Evolutionary conservation across 352 stramenopile genomes (phyloP).

Genomic region (Globisporangium canariense): DNA sequence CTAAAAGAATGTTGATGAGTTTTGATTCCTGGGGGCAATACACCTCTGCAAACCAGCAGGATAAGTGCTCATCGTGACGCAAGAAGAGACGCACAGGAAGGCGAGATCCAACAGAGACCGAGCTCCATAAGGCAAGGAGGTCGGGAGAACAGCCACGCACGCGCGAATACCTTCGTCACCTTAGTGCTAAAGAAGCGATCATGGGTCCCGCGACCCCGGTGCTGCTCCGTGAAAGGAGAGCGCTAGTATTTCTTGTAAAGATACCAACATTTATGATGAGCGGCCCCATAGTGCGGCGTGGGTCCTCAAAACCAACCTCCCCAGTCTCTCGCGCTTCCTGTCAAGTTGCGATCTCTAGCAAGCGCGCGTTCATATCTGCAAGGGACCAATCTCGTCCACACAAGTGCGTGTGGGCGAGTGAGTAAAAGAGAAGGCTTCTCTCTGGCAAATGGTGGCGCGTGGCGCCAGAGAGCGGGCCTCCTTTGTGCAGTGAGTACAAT

Average conservation of each 20-base stretch:
- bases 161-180: conserved; percentile 66
- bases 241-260: conserved; percentile 46
- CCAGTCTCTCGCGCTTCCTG: neutral
- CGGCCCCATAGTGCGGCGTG: conserved; percentile 8
- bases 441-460: conserved; percentile 1
- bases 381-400: conserved; percentile 8
- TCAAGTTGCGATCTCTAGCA: neutral
- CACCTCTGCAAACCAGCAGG: conserved; percentile 25
- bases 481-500: conserved; percentile 13
- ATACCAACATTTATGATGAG: neutral
- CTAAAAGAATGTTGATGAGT: conserved; percentile 33
- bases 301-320: neutral
- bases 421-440: conserved; percentile 3
- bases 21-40: conserved; percentile 42
- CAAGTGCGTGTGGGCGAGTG: neutral
- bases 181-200: conserved; percentile 57
- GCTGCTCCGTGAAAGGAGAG: conserved; percentile 33
- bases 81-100: conserved; percentile 8
- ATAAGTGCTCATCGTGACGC: conserved; percentile 58
- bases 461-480: conserved; percentile 5
- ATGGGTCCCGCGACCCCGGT: conserved; percentile 80
- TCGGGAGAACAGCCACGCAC: conserved; percentile 9
- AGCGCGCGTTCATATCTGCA: conserved; percentile 16
- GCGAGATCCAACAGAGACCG: conserved; percentile 5
- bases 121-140: conserved; percentile 21